Percentiles rank a stretch among this genome's conserved stretches.
Evolutionary conservation across 306 rosid genomes (phyloP).

Genomic region (Castanea crenata): DNA sequence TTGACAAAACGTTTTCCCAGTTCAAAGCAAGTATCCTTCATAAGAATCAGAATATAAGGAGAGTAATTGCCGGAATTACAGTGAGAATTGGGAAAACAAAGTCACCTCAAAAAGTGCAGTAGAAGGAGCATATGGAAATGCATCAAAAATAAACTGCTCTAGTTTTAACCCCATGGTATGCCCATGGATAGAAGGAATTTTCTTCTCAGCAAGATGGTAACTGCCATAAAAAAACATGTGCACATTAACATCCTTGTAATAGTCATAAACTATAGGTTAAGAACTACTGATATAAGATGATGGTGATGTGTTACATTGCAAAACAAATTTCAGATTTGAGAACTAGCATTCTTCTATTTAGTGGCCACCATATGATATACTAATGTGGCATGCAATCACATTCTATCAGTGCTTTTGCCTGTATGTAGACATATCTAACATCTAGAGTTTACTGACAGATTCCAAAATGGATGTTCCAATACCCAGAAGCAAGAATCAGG

Average conservation of each 20-base stretch:
- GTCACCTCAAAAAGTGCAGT: constrained; percentile 97
- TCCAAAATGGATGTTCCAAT: not conserved
- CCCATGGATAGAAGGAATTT: constrained; percentile 86
- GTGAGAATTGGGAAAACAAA: not conserved
- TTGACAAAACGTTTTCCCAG: constrained; percentile 20
- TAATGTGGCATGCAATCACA: not conserved
- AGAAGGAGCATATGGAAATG: constrained; percentile 95
- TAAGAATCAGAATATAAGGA: constrained; percentile 14
- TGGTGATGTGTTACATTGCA: not conserved
- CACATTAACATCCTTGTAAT: constrained; percentile 20
- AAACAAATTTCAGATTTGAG: not conserved
- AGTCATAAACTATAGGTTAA: not conserved
- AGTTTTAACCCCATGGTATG: constrained; percentile 72
- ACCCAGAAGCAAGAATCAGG: not conserved
- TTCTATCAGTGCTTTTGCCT: not conserved
- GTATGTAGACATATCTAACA: not conserved
- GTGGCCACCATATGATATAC: not conserved
- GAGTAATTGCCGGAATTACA: constrained; percentile 7
- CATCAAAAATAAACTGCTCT: constrained; percentile 96
- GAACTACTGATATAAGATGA: not conserved
- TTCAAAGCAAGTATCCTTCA: constrained; percentile 9
- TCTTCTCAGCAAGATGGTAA: constrained; percentile 96
- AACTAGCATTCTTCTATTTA: not conserved
- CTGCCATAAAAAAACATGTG: constrained; percentile 45
- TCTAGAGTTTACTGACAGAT: not conserved